Conservation (phyloP, 768 basidiomycete species). For the Hydnomerulius pinastri region DNA sequence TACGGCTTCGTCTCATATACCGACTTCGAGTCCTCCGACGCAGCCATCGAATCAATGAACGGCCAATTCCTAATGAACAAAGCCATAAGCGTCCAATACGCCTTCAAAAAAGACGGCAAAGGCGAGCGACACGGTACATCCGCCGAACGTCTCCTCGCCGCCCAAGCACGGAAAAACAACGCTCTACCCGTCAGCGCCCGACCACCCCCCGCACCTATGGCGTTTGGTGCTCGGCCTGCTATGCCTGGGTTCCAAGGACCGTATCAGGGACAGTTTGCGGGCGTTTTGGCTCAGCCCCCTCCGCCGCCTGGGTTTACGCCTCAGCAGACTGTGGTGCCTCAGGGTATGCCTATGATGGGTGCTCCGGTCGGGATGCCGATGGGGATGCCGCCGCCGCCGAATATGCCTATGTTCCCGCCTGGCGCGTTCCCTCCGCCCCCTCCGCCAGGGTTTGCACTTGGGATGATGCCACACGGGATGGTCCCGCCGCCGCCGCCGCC, state of each 20-base stretch:
- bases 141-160: constrained; percentile 94
- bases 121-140: constrained; percentile 96
- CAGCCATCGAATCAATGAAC: constrained; percentile 96
- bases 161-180: constrained; percentile 95
- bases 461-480: constrained; percentile 39
- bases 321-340: constrained; percentile 66
- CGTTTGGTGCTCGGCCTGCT: constrained; percentile 65
- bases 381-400: constrained; percentile 40
- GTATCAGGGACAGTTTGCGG: constrained; percentile 93
- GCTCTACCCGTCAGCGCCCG: constrained; percentile 78
- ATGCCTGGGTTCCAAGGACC: constrained; percentile 74
- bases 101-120: constrained; percentile 99
- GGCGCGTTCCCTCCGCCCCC: constrained; percentile 63
- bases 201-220: constrained; percentile 74
- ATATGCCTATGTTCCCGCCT: constrained; percentile 48
- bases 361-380: constrained; percentile 31
- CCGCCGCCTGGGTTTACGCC: constrained; percentile 80
- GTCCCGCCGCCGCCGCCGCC: constrained; percentile 51
- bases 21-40: constrained; percentile 96
- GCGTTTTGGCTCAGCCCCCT: constrained; percentile 78
- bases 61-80: constrained; percentile 98
- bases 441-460: constrained; percentile 65
- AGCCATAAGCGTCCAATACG: constrained; percentile 95
- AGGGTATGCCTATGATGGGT: constrained; percentile 38
- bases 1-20: constrained; percentile 98